phyloP scores from a whole-genome alignment of 23 red algal genomes.

The Agarophyton chilense region DNA sequence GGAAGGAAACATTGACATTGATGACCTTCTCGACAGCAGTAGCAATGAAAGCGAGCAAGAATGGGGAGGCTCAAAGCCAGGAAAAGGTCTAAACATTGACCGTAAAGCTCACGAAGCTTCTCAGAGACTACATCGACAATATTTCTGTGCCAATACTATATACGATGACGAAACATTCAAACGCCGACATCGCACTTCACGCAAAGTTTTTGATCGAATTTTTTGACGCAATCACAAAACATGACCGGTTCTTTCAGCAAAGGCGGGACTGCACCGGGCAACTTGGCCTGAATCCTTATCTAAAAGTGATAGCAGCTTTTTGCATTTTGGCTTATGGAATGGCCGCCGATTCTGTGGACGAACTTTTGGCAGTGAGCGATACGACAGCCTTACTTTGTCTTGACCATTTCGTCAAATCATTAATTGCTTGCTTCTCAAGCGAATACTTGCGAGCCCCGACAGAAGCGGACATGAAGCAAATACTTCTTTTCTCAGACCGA shows the following conservation, averaged over 20 bases:
- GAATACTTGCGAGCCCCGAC: conserved; percentile 29
- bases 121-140: not conserved
- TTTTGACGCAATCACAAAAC: not conserved
- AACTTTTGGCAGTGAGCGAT: not conserved
- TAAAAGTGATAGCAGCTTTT: not conserved
- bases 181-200: conserved; percentile 17
- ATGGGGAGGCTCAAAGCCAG: not conserved
- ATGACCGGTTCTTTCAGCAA: conserved; percentile 24
- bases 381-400: not conserved
- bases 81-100: conserved; percentile 28
- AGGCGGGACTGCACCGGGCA: not conserved
- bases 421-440: conserved; percentile 17
- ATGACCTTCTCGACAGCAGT: too few relatives aligned
- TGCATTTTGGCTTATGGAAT: conserved; percentile 36
- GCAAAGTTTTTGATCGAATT: not conserved
- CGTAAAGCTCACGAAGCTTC: not conserved
- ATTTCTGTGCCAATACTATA: not conserved
- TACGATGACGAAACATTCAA: too few relatives aligned
- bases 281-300: not conserved
- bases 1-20: too few relatives aligned
- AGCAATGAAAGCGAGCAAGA: not conserved
- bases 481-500: not conserved
- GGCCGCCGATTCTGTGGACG: conserved; percentile 23
- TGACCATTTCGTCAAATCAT: too few relatives aligned
- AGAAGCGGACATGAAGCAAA: too few relatives aligned